Evolutionary conservation across 345 rosid genomes (phyloP), one percentile per base, ranked within the genome.

Genomic region (Raphanus raphanistrum): DNA sequence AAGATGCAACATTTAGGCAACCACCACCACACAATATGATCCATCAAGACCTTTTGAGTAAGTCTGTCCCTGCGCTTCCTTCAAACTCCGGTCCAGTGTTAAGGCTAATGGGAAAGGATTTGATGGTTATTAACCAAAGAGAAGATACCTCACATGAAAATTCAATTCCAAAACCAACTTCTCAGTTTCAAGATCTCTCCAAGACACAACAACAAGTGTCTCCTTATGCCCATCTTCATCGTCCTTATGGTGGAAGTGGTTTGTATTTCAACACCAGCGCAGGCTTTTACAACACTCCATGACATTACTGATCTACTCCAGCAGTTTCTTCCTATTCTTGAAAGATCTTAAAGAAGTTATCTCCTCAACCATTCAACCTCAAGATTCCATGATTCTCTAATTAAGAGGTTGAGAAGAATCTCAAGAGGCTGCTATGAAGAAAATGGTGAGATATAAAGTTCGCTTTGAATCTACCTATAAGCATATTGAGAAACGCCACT

Each of bases 91-190:
- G 87, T 82, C 94, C 98, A 2, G 72, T 92, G 63, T 89, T 95
- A 48, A 86, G 99, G 85, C 84, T 95, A 77, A 95, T 95, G 99
- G 99, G 99, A 11, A 95, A 95, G 85, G 89, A 95, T 72, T 83
- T 95, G 75, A 84, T 94, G 93, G 94, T 95, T 82, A 84, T 95
- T 71, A 95, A 84, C 87, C 95, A 87, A 63, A 90, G 88, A 50
- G 86, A 88, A 72, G 76, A 79, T 25, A 50, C 81, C 55, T 67
- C 82, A 48, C 68, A 41, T 3, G 52, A 43, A 33, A 25, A 58
- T 29, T 10, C 75, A 63, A 70, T 64, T 63, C 16, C 16, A 15
- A 63, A 38, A 36, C 70, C 70, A 52, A 29, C 72, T 50, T 77
- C 72, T 63, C 71, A 64, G 76, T 64, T 12, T 71, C 67, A 41